Conservation (phyloP, 2,329 filamentous ascomycete species). For the Coniochaeta ligniaria region DNA sequence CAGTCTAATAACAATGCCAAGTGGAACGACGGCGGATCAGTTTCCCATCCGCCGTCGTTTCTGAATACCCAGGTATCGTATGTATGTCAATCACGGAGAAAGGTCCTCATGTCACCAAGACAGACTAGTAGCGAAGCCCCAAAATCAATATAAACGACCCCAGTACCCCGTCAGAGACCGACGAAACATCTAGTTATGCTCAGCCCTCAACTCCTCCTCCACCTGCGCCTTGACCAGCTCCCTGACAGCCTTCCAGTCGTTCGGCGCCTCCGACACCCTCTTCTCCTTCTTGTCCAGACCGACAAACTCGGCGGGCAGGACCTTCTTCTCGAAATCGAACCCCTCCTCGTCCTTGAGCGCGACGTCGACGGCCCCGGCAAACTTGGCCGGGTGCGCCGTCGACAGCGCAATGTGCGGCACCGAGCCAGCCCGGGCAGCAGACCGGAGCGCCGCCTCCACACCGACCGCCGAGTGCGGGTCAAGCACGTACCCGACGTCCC, state of each 20-base stretch:
- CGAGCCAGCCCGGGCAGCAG: slow-evolving; percentile 31
- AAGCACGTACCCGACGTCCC: slow-evolving; percentile 59
- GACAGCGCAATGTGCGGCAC: slow-evolving; percentile 76
- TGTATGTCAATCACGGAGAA: background rate
- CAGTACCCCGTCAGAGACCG: background rate
- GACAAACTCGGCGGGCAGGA: slow-evolving; percentile 75
- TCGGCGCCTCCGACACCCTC: slow-evolving; percentile 62
- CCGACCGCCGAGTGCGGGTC: slow-evolving; percentile 93
- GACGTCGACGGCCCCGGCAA: slow-evolving; percentile 74
- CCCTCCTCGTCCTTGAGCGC: slow-evolving; percentile 65
- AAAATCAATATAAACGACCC: background rate
- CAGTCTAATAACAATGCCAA: background rate
- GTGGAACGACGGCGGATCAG: background rate
- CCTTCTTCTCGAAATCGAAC: slow-evolving; percentile 67
- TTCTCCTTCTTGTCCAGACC: slow-evolving; percentile 71
- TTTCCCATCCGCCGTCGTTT: background rate
- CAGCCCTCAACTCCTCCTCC: slow-evolving; percentile 45
- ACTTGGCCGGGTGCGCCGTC: slow-evolving; percentile 95
- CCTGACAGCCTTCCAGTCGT: slow-evolving; percentile 67
- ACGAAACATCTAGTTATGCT: background rate
- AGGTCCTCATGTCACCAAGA: background rate
- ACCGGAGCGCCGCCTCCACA: slow-evolving; percentile 39
- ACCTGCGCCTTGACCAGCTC: slow-evolving; percentile 71
- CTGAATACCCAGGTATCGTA: background rate
- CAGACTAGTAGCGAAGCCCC: background rate